Conservation (phyloP, 2,329 filamentous ascomycete genomes). For the Akanthomyces lecanii region DNA sequence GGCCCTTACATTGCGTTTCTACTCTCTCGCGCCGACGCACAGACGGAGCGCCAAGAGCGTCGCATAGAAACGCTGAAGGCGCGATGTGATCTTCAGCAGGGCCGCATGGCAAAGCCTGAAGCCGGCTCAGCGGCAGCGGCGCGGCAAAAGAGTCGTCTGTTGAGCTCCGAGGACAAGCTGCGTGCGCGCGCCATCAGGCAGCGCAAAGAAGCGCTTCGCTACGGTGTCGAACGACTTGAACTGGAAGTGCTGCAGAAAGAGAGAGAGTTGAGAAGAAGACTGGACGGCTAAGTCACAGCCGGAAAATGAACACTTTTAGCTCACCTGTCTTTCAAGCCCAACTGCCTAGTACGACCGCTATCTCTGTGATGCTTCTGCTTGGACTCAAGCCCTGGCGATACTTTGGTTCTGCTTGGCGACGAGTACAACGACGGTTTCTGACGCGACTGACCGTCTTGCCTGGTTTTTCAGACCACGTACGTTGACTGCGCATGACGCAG, state of each 20-base stretch:
- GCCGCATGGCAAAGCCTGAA: slow-evolving; percentile 44
- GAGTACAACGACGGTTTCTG: not conserved
- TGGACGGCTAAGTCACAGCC: slow-evolving; percentile 33
- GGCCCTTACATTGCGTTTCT: slow-evolving; percentile 79
- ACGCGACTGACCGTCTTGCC: too few species aligned
- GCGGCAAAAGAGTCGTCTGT: slow-evolving; percentile 27
- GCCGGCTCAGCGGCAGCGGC: slow-evolving; percentile 19
- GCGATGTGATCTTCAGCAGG: slow-evolving; percentile 77
- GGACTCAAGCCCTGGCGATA: too few species aligned
- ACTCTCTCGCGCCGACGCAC: slow-evolving; percentile 74
- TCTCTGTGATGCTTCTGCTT: too few species aligned
- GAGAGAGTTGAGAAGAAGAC: slow-evolving; percentile 50
- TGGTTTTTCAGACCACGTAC: not conserved
- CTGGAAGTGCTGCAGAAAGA: slow-evolving; percentile 77
- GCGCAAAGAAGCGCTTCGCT: slow-evolving; percentile 80
- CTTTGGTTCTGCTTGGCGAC: not conserved
- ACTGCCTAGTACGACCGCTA: too few species aligned
- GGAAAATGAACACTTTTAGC: too few species aligned
- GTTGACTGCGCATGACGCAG: not conserved
- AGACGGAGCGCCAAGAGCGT: slow-evolving; percentile 76
- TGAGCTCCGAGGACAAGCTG: slow-evolving; percentile 52
- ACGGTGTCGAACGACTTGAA: slow-evolving; percentile 81
- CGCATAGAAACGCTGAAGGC: slow-evolving; percentile 81
- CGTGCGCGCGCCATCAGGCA: slow-evolving; percentile 61
- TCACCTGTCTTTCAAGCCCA: too few species aligned